Conservation (phyloP, 305 asterid genomes). For the Andrographis paniculata region DNA sequence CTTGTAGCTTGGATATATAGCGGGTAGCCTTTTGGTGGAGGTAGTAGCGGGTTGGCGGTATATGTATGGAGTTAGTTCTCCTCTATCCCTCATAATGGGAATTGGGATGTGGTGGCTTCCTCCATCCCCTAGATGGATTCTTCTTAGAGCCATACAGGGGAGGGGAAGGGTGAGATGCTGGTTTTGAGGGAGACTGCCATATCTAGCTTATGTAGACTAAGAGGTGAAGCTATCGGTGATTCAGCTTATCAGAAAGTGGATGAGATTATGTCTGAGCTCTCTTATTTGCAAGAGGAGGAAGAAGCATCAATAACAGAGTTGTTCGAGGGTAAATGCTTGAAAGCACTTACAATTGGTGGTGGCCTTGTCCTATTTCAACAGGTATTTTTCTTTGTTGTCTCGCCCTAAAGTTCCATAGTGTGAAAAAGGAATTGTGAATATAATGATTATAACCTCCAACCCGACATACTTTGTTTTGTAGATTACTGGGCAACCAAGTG, state of each 20-base stretch:
- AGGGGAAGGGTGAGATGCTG: slow-evolving; percentile 66
- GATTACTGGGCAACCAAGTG: slow-evolving; percentile 99
- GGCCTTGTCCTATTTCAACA: slow-evolving; percentile 97
- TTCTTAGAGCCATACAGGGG: slow-evolving; percentile 90
- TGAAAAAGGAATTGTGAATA: too few species aligned
- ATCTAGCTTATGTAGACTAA: slow-evolving; percentile 58
- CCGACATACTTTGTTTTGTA: slow-evolving; percentile 14
- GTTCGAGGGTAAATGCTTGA: slow-evolving; percentile 80
- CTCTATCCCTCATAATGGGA: slow-evolving; percentile 78
- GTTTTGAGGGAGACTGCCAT: slow-evolving; percentile 82
- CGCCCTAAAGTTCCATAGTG: too few species aligned
- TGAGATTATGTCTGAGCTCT: slow-evolving; percentile 56
- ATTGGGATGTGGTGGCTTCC: slow-evolving; percentile 91
- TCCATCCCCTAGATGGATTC: slow-evolving; percentile 93
- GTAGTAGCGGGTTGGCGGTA: slow-evolving; percentile 95
- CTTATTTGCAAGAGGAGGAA: slow-evolving; percentile 62
- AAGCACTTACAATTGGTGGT: slow-evolving; percentile 92
- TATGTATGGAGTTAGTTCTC: slow-evolving; percentile 87
- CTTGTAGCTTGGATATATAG: slow-evolving; percentile 76
- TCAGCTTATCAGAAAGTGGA: slow-evolving; percentile 73
- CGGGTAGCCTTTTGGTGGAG: slow-evolving; percentile 67
- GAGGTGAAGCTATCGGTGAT: slow-evolving; percentile 69
- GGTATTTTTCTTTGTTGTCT: slow-evolving; percentile 31
- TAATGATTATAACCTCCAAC: too few species aligned
- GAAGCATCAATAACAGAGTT: slow-evolving; percentile 66